phyloP scores from a whole-genome alignment of 257 asterid species.

The Solanum okadae region DNA sequence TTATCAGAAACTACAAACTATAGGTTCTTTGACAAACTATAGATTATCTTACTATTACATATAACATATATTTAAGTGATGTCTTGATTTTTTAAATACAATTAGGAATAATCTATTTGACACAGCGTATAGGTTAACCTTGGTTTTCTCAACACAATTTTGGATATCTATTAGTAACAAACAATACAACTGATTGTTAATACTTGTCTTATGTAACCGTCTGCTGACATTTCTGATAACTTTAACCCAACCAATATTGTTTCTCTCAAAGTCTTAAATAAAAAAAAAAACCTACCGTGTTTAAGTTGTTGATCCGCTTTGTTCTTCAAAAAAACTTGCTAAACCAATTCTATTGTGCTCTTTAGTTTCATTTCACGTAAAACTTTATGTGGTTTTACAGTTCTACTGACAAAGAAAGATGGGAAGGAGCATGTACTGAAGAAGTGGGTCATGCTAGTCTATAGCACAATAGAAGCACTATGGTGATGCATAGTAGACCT shows the following conservation, averaged over 20 bases:
- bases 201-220: neutral
- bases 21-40: neutral
- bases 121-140: neutral
- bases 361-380: neutral
- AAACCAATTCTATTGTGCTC: neutral
- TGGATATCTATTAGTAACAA: neutral
- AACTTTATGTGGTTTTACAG: neutral
- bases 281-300: neutral
- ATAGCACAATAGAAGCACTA: neutral
- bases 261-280: neutral
- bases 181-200: neutral
- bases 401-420: neutral
- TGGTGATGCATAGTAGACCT: neutral
- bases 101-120: neutral
- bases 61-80: neutral
- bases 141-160: neutral
- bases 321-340: neutral
- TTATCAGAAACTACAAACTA: neutral
- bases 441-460: neutral
- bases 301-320: neutral
- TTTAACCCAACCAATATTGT: neutral
- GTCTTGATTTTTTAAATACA: neutral
- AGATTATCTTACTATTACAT: neutral
- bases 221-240: neutral
- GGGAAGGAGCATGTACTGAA: neutral